Evolutionary conservation across 805 yeast species (phyloP), one percentile per base, ranked within the genome.

Genomic region (Wickerhamomyces subpelliculosus): DNA sequence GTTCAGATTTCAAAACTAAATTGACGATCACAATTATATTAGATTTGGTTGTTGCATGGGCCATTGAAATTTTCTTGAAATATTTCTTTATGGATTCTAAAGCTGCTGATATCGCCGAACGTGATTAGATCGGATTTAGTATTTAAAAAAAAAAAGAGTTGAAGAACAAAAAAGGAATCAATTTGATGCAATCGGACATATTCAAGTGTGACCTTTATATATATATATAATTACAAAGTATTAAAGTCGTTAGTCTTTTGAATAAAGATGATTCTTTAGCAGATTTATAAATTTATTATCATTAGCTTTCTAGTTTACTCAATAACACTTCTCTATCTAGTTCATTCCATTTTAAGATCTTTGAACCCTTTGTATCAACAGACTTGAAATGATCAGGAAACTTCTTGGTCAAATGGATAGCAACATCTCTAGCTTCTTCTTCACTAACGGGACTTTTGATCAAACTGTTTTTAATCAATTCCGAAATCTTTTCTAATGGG

Each of bases 31-130:
- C 87, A 28, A 77, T 93, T 67, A 45, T 84, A 29, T 58, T 82
- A 27, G 98, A 93, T 63, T 78, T 86, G 53, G 79, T 70, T 27
- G 78, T 79, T 27, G 72, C 94, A 35, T 86, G 83, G 80, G 72
- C 61, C 8, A 78, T 86, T 57, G 98, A 93, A 65, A 46, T 78
- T 36, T 73, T 73, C n/a, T 75, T 93, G 66, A 93, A 93, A 61
- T 68, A 70, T 56, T 78, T 81, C 65, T 90, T 86, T 64, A 83
- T 84, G 85, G 95, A 93, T 61, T 86, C 78, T 52, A 81, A 82
- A 53, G 86, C 97, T 36, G 85, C 95, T 42, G 96, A 90, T 56
- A 93, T 90, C 61, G 95, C 97, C 6, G 31, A 46, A 3, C 64
- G 62, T 39, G 50, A 46, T 34, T 46, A 28, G 21, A 8, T 21